A percentile compares a stretch with the other conserved stretches of the same genome.
phyloP scores from a whole-genome alignment of 441 rosid species.

The Lepidium campestre region DNA sequence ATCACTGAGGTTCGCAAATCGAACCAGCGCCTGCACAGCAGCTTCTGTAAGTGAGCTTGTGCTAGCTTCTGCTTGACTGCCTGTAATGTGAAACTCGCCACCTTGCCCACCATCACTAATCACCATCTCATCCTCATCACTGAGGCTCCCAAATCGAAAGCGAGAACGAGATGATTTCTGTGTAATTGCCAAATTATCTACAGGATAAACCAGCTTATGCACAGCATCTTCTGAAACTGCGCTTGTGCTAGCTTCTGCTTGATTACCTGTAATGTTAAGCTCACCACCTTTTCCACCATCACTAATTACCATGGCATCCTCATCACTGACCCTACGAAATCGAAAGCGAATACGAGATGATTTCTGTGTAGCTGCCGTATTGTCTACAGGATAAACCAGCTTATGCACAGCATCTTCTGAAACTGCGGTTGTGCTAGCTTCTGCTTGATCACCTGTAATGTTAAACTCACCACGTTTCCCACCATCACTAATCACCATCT shows the following conservation, averaged over 20 bases:
- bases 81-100: neutral
- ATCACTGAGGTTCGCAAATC: neutral
- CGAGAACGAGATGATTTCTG: constrained; percentile 2
- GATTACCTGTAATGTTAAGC: neutral
- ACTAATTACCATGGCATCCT: neutral
- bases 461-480: neutral
- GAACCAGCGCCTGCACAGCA: constrained; percentile 11
- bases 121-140: neutral
- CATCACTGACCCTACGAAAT: neutral
- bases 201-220: constrained; percentile 16
- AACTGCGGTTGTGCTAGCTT: constrained; percentile 21
- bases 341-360: neutral
- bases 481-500: neutral
- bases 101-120: constrained; percentile 4
- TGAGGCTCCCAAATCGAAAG: neutral
- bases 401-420: constrained; percentile 17
- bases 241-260: constrained; percentile 23
- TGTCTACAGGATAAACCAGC: constrained; percentile 22
- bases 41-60: constrained; percentile 15
- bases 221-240: constrained; percentile 19
- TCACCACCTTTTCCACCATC: neutral
- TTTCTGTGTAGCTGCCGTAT: constrained; percentile 13
- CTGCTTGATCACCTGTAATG: constrained; percentile 12
- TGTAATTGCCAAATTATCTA: constrained; percentile 16
- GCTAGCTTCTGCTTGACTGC: constrained; percentile 22